phyloP scores from a whole-genome alignment of 805 yeast genomes.

The Hanseniaspora meyeri region DNA sequence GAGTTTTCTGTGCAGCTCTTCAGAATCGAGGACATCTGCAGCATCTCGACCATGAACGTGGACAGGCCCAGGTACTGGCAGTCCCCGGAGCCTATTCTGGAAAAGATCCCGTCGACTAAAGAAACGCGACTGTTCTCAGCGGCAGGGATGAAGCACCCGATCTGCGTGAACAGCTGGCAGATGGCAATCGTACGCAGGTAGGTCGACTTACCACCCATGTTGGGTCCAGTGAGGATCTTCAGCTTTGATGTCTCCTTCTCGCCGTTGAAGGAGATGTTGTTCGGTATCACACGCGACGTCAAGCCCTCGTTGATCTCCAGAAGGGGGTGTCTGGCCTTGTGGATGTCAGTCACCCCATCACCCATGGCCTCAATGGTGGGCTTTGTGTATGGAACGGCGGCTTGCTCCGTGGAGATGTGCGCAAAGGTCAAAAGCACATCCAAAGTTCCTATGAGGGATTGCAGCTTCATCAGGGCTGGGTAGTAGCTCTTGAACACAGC shows the following conservation, averaged over 20 bases:
- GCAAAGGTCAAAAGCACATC: slow-evolving; percentile 84
- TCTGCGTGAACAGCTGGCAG: slow-evolving; percentile 73
- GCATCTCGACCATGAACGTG: slow-evolving; percentile 96
- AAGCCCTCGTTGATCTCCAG: slow-evolving; percentile 85
- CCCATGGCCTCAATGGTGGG: slow-evolving; percentile 53
- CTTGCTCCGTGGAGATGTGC: slow-evolving; percentile 56
- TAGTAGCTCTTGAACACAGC: slow-evolving; percentile 69
- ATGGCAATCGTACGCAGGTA: slow-evolving; percentile 84
- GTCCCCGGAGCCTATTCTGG: slow-evolving; percentile 98
- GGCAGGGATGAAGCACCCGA: slow-evolving; percentile 82
- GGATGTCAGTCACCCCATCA: slow-evolving; percentile 32
- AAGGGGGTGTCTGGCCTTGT: slow-evolving; percentile 84
- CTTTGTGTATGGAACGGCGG: slow-evolving; percentile 67
- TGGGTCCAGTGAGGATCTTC: slow-evolving; percentile 84
- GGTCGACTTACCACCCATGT: slow-evolving; percentile 96
- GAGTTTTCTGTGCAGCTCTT: slow-evolving; percentile 77
- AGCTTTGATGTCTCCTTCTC: slow-evolving; percentile 28
- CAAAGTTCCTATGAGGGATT: slow-evolving; percentile 52
- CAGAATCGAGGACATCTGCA: slow-evolving; percentile 86
- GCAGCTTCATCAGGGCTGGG: slow-evolving; percentile 60
- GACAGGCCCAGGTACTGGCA: slow-evolving; percentile 94
- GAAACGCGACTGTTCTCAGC: slow-evolving; percentile 57
- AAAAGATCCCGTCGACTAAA: slow-evolving; percentile 79
- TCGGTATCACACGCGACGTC: slow-evolving; percentile 58
- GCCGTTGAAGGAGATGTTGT: slow-evolving; percentile 58